Base-by-base conservation (phyloP, 371 early-diverging fungal species). In the Mortierella sp. region DNA sequence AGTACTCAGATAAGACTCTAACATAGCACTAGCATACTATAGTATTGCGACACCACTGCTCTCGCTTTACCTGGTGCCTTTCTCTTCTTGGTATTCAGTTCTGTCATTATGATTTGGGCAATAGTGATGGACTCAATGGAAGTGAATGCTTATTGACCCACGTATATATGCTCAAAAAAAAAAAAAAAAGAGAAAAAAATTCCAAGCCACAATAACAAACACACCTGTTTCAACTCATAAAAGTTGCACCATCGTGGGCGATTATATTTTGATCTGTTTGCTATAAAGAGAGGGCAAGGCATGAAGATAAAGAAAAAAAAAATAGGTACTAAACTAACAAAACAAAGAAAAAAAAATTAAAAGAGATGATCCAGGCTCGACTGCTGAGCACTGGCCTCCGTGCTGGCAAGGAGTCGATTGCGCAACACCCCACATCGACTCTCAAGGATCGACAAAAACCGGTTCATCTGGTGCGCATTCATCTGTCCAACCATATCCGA, bases 401-500 rank as follows among this genome's bases (percentile, higher is more conserved):
- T 70, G 51, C 57, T 69, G 23, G 73, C 62, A 17, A 73, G 50
- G 31, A 73, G 63, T 2, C 68, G 67, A 32, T 63, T 67, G 32
- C 73, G 67, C 32, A 73, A 46, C 15, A 63, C 62, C 2, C 73
- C 73, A 19, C 73, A 73, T 17, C 84, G 82, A 30, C 75, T 79
- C 66, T 84, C 84, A 6, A 84, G 71, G 60, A 81, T 73, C 42
- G 67, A 79, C 17, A 86, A 60, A 62, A 84, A 84, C n/a, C 82
- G 82, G 72, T 83, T 79, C 79, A 86, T 83, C 64, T 84, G 83
- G 51, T 78, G 76, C 11, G 70, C 78, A 58, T 84, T 81, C 84
- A 86, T 83, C 53, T 82, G 81, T n/a, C 72, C 60, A 51, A 83
- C 71, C 39, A 82, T 60, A 28, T 81, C 81, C 15, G 79, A 50